These are phyloP conservation scores for Oldenlandia corymbosa DNA, from an alignment of 257 asterid genomes.

Conservation along the genomic window DNA sequence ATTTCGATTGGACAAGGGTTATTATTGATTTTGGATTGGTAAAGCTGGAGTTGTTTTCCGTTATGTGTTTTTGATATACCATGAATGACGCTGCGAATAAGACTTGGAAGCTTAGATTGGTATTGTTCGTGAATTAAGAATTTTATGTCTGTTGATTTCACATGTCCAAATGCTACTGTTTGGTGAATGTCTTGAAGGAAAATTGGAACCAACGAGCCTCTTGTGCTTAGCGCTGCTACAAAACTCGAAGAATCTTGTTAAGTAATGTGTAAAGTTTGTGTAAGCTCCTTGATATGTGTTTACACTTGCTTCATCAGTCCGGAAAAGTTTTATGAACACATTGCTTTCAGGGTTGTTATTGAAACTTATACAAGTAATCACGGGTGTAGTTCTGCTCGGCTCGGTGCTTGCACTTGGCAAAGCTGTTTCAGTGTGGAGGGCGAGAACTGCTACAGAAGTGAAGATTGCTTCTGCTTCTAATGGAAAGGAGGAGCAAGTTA, in stretches of 20 bases:
- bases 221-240: slow-evolving; percentile 41
- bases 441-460: slow-evolving; percentile 33
- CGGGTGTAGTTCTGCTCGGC: slow-evolving; percentile 46
- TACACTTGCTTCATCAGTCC: neutral
- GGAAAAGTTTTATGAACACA: neutral
- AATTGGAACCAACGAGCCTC: slow-evolving; percentile 23
- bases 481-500: slow-evolving; percentile 54
- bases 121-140: neutral
- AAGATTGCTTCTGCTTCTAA: slow-evolving; percentile 46
- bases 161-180: neutral
- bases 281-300: neutral
- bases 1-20: neutral
- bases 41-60: neutral
- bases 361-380: slow-evolving; percentile 38
- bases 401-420: slow-evolving; percentile 55
- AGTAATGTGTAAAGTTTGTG: slow-evolving; percentile 27
- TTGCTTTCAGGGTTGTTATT: slow-evolving; percentile 43
- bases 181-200: slow-evolving; percentile 39
- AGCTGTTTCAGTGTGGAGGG: slow-evolving; percentile 57
- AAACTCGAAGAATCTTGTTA: slow-evolving; percentile 52
- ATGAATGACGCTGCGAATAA: neutral
- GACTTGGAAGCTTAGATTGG: neutral
- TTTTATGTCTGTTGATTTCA: neutral
- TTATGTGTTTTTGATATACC: neutral
- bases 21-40: neutral